phyloP scores from a whole-genome alignment of 2,329 filamentous ascomycete genomes.

The Coleophoma crateriformis region DNA sequence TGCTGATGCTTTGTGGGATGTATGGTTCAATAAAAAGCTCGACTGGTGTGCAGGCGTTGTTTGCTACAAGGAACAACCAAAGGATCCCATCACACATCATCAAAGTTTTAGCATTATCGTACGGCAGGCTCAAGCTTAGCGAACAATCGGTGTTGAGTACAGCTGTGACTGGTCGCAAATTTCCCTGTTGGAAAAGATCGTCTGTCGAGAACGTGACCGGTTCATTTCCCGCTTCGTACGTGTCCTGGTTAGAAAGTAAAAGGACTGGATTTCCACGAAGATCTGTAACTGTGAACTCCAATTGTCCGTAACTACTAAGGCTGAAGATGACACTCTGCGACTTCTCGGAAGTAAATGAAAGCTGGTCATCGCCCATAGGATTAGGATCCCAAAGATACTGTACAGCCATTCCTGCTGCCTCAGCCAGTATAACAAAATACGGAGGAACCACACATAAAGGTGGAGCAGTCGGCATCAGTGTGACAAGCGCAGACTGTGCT shows the following conservation, averaged over 20 bases:
- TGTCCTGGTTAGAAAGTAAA: slow-evolving; percentile 10
- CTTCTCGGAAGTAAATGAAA: slow-evolving; percentile 6
- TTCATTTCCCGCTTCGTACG: slow-evolving; percentile 10
- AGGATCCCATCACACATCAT: slow-evolving; percentile 4
- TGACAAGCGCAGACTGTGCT: neutral
- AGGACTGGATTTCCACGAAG: slow-evolving; percentile 6
- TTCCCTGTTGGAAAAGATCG: neutral
- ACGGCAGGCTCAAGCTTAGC: slow-evolving; percentile 7
- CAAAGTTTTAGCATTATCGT: slow-evolving; percentile 6
- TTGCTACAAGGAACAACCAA: neutral
- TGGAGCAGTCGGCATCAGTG: neutral
- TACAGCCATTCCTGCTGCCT: slow-evolving; percentile 1
- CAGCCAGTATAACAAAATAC: slow-evolving; percentile 10
- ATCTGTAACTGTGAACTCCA: slow-evolving; percentile 8
- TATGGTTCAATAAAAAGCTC: neutral
- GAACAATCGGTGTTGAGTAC: slow-evolving; percentile 7
- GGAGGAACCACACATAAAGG: slow-evolving; percentile 7
- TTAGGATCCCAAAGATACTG: slow-evolving; percentile 12
- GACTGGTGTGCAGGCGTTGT: neutral
- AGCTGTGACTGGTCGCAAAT: slow-evolving; percentile 8
- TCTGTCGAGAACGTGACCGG: slow-evolving; percentile 10
- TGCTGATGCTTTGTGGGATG: neutral
- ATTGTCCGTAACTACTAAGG: slow-evolving; percentile 5
- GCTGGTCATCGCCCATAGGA: slow-evolving; percentile 7
- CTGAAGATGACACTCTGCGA: slow-evolving; percentile 8